Percentiles rank a stretch among this genome's conserved stretches.
These are phyloP conservation scores for Rhodotorula sphaerocarpa DNA, from an alignment of 768 basidiomycete species.

Conservation along the genomic window DNA sequence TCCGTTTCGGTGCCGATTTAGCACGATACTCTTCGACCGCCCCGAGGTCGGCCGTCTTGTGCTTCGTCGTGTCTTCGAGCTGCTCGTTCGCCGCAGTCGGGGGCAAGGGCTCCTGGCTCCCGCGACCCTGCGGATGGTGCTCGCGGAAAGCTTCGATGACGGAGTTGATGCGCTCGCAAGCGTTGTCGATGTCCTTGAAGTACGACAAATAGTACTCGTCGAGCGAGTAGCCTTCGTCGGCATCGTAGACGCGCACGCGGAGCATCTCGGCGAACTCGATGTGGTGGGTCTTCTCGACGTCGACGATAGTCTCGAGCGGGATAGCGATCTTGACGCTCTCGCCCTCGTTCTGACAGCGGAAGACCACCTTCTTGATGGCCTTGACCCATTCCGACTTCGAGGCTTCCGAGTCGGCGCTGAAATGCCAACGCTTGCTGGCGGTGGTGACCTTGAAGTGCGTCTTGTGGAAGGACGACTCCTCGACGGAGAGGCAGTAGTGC, in stretches of 20 bases:
- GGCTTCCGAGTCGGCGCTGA: conserved; percentile 70
- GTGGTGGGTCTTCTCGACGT: conserved; percentile 76
- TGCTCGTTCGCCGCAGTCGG: neutral
- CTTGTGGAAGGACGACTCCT: conserved; percentile 55
- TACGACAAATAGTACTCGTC: conserved; percentile 76
- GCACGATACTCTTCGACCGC: neutral
- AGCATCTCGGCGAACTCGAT: conserved; percentile 88
- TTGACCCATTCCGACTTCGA: conserved; percentile 94
- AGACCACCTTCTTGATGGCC: conserved; percentile 80
- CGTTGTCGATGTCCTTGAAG: conserved; percentile 68
- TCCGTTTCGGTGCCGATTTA: too few species aligned
- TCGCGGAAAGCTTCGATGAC: conserved; percentile 52
- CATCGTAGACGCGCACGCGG: conserved; percentile 73
- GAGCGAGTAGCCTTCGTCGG: conserved; percentile 57
- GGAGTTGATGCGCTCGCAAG: conserved; percentile 72
- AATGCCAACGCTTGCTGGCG: conserved; percentile 62
- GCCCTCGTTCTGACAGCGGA: conserved; percentile 92
- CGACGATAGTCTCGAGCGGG: conserved; percentile 78
- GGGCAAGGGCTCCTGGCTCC: neutral
- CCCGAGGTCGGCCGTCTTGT: conserved; percentile 1
- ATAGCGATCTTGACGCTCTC: conserved; percentile 97
- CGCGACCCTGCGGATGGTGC: conserved; percentile 16
- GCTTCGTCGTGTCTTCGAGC: conserved; percentile 22
- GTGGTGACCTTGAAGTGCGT: conserved; percentile 75
- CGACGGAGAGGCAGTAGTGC: conserved; percentile 84